Conservation (phyloP, 2,329 filamentous ascomycete species). For the Nemania abortiva region DNA sequence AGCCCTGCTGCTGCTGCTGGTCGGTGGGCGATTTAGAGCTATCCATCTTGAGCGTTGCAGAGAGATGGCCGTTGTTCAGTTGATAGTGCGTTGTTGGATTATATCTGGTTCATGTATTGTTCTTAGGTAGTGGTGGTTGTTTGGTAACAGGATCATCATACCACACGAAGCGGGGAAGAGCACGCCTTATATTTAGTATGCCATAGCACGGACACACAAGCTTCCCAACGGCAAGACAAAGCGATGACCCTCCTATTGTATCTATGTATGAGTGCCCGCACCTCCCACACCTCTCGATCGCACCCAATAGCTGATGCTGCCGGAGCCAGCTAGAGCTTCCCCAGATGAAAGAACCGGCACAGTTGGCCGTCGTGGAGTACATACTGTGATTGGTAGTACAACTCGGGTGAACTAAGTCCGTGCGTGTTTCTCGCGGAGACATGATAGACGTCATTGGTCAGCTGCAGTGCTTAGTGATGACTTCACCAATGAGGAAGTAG, state of each 20-base stretch:
- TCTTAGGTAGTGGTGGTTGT: slow-evolving; percentile 2
- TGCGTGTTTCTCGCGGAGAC: background rate
- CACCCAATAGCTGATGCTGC: background rate
- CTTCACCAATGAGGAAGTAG: slow-evolving; percentile 44
- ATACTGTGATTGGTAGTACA: slow-evolving; percentile 24
- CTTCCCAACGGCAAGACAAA: slow-evolving; percentile 11
- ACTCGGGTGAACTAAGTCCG: background rate
- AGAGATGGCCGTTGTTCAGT: background rate
- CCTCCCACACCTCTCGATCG: slow-evolving; percentile 3
- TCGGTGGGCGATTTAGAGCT: slow-evolving; percentile 36
- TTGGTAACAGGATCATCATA: slow-evolving; percentile 1
- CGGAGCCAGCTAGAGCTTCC: slow-evolving; percentile 12
- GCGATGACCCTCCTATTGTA: background rate
- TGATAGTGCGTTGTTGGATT: slow-evolving; percentile 7
- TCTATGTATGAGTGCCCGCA: slow-evolving; percentile 4
- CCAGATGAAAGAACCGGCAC: slow-evolving; percentile 16
- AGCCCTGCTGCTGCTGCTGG: slow-evolving; percentile 30
- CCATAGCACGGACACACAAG: no score
- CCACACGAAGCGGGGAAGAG: slow-evolving; percentile 14
- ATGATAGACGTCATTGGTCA: slow-evolving; percentile 34
- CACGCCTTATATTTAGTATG: slow-evolving; percentile 3
- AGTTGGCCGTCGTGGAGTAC: slow-evolving; percentile 4
- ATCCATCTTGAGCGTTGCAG: slow-evolving; percentile 42
- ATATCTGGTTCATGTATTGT: background rate
- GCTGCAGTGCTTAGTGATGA: slow-evolving; percentile 40